phyloP scores from a whole-genome alignment of 164 flowering plant species.

The Malania oleifera region DNA sequence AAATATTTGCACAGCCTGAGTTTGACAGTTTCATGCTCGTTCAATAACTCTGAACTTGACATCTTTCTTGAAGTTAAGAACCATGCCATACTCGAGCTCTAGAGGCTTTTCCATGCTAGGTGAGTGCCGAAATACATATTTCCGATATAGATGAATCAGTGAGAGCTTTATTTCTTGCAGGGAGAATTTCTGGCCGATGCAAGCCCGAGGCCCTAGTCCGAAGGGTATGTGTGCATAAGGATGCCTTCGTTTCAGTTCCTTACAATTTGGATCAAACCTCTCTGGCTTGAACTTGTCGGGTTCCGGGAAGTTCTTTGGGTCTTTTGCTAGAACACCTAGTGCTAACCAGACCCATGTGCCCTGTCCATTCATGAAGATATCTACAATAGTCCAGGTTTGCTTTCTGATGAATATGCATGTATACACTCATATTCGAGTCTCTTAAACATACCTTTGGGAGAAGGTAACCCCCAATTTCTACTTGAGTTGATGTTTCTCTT shows the following conservation, averaged over 20 bases:
- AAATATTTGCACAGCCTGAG: not conserved
- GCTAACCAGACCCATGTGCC: slow-evolving; percentile 99
- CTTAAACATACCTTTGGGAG: slow-evolving; percentile 75
- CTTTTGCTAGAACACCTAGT: slow-evolving; percentile 82
- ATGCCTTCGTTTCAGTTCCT: slow-evolving; percentile 79
- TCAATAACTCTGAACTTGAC: slow-evolving; percentile 64
- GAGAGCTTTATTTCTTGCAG: slow-evolving; percentile 82
- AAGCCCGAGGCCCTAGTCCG: slow-evolving; percentile 84
- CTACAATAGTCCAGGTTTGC: not conserved
- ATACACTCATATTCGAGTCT: not conserved
- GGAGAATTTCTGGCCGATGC: slow-evolving; percentile 82
- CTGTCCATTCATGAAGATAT: slow-evolving; percentile 27
- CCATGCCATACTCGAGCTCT: slow-evolving; percentile 67
- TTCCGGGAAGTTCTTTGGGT: slow-evolving; percentile 83
- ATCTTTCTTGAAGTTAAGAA: slow-evolving; percentile 85
- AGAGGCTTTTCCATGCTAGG: slow-evolving; percentile 79
- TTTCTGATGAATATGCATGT: not conserved
- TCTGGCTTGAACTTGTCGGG: slow-evolving; percentile 88
- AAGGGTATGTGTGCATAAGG: slow-evolving; percentile 94
- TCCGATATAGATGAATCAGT: slow-evolving; percentile 65
- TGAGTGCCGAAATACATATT: slow-evolving; percentile 65
- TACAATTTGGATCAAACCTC: slow-evolving; percentile 72
- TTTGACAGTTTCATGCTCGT: slow-evolving; percentile 21
- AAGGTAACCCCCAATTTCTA: slow-evolving; percentile 78
- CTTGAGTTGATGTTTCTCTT: slow-evolving; percentile 72